These are phyloP conservation scores for Gossypium davidsonii DNA, from an alignment of 441 rosid genomes.

Conservation along the genomic window DNA sequence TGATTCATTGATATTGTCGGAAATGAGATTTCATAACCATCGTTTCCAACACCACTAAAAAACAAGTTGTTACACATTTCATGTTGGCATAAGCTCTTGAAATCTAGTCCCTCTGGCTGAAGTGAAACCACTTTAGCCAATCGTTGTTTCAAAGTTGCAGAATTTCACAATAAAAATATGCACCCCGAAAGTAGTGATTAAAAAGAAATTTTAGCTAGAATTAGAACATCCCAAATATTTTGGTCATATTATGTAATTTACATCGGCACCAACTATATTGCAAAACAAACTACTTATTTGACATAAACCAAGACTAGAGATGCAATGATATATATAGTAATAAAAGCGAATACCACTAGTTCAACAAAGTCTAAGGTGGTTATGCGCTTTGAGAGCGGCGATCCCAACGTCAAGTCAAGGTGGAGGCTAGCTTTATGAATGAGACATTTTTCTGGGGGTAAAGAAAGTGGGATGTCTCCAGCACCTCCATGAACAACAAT, in stretches of 20 bases:
- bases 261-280: no score
- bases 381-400: constrained; percentile 58
- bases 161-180: background rate
- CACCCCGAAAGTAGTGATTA: no score
- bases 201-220: no score
- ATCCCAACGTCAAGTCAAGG: constrained; percentile 76
- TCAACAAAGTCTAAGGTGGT: constrained; percentile 71
- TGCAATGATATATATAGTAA: background rate
- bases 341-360: constrained; percentile 53
- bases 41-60: no score
- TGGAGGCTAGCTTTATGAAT: constrained; percentile 74
- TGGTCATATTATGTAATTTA: no score
- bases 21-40: no score
- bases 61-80: background rate
- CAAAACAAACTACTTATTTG: no score
- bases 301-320: background rate
- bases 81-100: background rate
- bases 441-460: constrained; percentile 52
- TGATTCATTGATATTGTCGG: no score
- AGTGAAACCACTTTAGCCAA: background rate
- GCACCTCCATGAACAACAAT: constrained; percentile 87
- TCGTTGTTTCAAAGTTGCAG: background rate
- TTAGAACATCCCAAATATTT: no score
- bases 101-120: background rate
- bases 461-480: constrained; percentile 54